Base-by-base conservation (phyloP, 2,329 filamentous ascomycete genomes). In the Scedosporium aurantiacum region DNA sequence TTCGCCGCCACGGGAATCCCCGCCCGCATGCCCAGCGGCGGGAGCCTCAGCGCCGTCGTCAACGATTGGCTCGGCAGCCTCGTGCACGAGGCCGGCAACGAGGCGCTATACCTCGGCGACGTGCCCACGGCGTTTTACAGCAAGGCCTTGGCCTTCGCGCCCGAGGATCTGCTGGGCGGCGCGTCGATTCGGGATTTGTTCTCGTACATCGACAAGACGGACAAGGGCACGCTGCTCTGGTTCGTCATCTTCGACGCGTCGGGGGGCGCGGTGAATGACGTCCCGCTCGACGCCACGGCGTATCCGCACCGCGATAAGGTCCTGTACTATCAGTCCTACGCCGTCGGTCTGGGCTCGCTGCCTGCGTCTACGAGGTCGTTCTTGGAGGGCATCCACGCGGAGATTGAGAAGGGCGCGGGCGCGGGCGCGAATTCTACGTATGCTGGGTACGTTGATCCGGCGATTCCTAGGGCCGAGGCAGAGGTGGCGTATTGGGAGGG, bases 261-360 rank as follows among this genome's bases (percentile, higher is more conserved):
- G 16, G 85, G 83, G 52, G 85, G 85, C 8, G 83, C 83, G 12
- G 77, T 83, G 58, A 78, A 76, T 65, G 83, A 87, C 62, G 72
- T 81, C 1, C 71, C 83, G 0, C 69, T 70, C 63, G 75, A 85
- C 65, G 79, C 79, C 8, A 86, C 84, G 0, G 79, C 84, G 6
- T 88, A 85, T 67, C 78, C 80, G 0, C 85, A 88, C 66, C 80
- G 86, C 56, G 82, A 88, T 73, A 82, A 82, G 64, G 66, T 86
- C 47, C 80, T 87, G 71, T 86, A 84, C 73, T 79, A 84, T 67
- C 82, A 88, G 67, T 81, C 79, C 0, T 87, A 87, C 67, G 82
- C 76, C 7, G 67, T 87, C 54, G 81, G 79, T 18, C 66, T 82
- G 0, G 72, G 76, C 0, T 71, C 71, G 1, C 67, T 85, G 14